phyloP scores from a whole-genome alignment of 352 stramenopile species.

The Globisporangium radiosum region DNA sequence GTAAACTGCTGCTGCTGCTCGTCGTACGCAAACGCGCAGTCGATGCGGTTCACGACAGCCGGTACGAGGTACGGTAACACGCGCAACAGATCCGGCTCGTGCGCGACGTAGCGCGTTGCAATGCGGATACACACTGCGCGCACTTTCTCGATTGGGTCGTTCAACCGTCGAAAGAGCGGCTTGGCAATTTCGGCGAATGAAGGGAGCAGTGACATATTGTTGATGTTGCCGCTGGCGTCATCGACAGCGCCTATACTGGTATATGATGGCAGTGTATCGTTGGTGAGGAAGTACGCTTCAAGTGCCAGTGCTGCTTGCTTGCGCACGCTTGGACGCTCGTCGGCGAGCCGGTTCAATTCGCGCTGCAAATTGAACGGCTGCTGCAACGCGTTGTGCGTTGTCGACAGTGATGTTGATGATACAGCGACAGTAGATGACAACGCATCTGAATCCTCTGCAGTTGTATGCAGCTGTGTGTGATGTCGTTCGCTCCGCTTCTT shows the following conservation, averaged over 20 bases:
- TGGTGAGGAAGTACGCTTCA: constrained; percentile 33
- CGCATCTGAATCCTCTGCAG: not conserved
- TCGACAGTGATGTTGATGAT: not conserved
- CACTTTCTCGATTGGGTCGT: constrained; percentile 75
- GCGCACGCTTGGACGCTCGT: constrained; percentile 39
- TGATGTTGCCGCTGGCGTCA: too few relatives aligned
- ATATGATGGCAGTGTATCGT: too few relatives aligned
- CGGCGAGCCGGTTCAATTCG: constrained; percentile 52
- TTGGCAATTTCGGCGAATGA: constrained; percentile 54
- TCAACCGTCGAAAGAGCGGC: constrained; percentile 77
- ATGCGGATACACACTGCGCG: constrained; percentile 62
- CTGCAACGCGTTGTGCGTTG: not conserved
- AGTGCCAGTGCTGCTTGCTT: constrained; percentile 57
- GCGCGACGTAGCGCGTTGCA: constrained; percentile 32
- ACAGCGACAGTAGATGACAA: not conserved
- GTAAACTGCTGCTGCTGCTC: constrained; percentile 75
- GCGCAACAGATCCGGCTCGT: constrained; percentile 50
- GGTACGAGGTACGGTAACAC: constrained; percentile 75
- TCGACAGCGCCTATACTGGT: too few relatives aligned
- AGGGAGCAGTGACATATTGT: too few relatives aligned
- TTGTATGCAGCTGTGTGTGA: not conserved
- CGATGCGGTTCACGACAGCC: constrained; percentile 53
- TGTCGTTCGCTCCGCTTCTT: not conserved
- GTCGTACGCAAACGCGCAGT: constrained; percentile 63
- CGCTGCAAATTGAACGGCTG: constrained; percentile 33